These are phyloP conservation scores for Sphaerosporella brunnea DNA, from an alignment of 495 filamentous ascomycete genomes.

Conservation along the genomic window DNA sequence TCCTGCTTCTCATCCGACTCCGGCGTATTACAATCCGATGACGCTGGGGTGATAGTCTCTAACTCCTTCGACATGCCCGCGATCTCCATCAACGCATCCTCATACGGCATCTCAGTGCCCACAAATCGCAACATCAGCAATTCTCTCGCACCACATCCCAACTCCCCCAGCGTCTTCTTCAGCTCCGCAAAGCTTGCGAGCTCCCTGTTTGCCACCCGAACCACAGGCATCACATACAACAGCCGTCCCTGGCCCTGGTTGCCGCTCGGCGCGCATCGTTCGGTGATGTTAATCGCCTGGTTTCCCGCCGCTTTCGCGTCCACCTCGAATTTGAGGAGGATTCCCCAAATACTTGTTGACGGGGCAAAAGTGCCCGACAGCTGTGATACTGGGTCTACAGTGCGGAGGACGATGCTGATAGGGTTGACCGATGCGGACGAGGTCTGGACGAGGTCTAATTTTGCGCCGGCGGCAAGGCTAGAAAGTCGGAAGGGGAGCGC, in stretches of 20 bases:
- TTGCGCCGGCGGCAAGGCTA: constrained; percentile 68
- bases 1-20: background rate
- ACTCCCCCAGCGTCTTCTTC: constrained; percentile 69
- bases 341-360: constrained; percentile 67
- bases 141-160: constrained; percentile 70
- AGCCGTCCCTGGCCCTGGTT: constrained; percentile 46
- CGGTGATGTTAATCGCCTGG: constrained; percentile 58
- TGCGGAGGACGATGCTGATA: constrained; percentile 68
- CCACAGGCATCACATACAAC: constrained; percentile 69
- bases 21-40: constrained; percentile 11
- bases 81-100: constrained; percentile 72
- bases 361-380: constrained; percentile 68
- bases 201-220: constrained; percentile 64
- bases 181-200: constrained; percentile 58
- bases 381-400: constrained; percentile 46
- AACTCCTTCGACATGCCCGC: constrained; percentile 43
- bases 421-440: constrained; percentile 35
- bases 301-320: constrained; percentile 28
- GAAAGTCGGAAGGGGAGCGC: constrained; percentile 72
- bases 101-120: constrained; percentile 56
- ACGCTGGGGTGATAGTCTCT: constrained; percentile 16
- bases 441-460: constrained; percentile 69
- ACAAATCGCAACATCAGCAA: constrained; percentile 59
- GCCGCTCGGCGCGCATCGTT: constrained; percentile 46
- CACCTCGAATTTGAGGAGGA: constrained; percentile 75